phyloP scores from a whole-genome alignment of 768 basidiomycete species.

The Calocera cornea region DNA sequence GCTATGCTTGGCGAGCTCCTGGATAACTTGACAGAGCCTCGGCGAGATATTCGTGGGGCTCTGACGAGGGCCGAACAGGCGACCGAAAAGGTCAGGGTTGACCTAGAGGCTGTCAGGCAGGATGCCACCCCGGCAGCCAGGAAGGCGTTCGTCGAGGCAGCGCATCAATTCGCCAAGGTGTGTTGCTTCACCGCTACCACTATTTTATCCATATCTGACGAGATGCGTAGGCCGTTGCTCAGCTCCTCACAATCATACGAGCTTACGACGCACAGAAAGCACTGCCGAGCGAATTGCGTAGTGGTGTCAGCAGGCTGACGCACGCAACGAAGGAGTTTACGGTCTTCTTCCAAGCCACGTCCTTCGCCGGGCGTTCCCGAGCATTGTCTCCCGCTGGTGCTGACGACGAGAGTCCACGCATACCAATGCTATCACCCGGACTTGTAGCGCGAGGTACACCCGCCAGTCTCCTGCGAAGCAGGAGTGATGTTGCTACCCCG shows the following conservation, averaged over 20 bases:
- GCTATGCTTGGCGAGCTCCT: constrained; percentile 61
- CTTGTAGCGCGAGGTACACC: background rate
- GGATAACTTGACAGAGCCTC: constrained; percentile 31
- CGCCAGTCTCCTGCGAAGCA: background rate
- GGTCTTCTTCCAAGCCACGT: constrained; percentile 74
- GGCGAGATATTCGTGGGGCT: constrained; percentile 36
- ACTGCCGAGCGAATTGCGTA: constrained; percentile 48
- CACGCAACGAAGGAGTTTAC: constrained; percentile 79
- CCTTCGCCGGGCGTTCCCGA: constrained; percentile 40
- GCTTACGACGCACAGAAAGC: constrained; percentile 38
- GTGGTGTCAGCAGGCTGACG: constrained; percentile 60
- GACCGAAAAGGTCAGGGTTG: constrained; percentile 48
- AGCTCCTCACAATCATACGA: constrained; percentile 54
- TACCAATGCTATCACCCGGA: background rate
- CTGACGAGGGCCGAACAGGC: constrained; percentile 50
- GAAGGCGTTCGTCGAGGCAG: constrained; percentile 58
- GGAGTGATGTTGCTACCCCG: background rate
- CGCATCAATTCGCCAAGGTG: constrained; percentile 72
- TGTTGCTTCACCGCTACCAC: constrained; percentile 12
- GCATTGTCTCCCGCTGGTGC: background rate
- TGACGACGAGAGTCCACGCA: background rate
- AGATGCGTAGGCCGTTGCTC: constrained; percentile 49
- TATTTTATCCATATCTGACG: background rate
- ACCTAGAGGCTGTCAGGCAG: constrained; percentile 45
- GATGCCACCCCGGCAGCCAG: constrained; percentile 42